Base-by-base conservation (phyloP, 139 green algal species). In the Parachlorella kessleri region DNA sequence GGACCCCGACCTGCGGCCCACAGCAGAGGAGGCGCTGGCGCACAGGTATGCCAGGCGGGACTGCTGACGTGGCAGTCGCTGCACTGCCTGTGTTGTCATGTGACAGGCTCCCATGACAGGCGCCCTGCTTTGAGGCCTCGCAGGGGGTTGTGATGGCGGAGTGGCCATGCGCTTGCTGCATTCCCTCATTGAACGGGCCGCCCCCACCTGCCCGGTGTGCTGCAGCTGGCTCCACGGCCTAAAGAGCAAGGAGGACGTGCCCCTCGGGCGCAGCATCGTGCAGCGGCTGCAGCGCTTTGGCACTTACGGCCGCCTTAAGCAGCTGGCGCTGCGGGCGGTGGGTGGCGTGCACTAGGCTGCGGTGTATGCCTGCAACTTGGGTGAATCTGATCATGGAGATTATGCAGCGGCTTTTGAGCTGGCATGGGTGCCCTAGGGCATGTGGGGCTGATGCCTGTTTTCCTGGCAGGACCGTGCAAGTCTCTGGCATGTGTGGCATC, bases 241-340 rank as follows among this genome's bases (percentile, higher is more conserved):
- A 6, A 75, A 86, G 2, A 33, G n/a, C 30, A 64, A 55, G 10
- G 23, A 9, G 38, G 55, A 26, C 9, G 68, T 82, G 33, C 83
- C 79, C 24, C 79, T 90, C 40, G 55, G 82, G 36, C 67, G 42
- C 55, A 70, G 28, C 33, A 77, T 90, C 9, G 79, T 92, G 55
- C 93, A 97, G 88, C 86, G 95, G 30, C 89, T 98, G 82, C 95
- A 98, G 88, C 93, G 94, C 71, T 97, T 96, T 88, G 93, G 89
- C 33, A 98, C 94, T 0, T 97, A 97, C 77, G 90, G 89, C 33
- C 87, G 91, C 38, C 84, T 98, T 41, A 98, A 98, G 89, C 94
- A 97, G 88, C 54, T 97, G 72, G 92, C 97, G 73, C 86, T 98
- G 48, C 86, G 86, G 69, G 93, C 94, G 79, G 96, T 98, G 48